These are phyloP conservation scores for Hymenotorrendiella dingleyae DNA, from an alignment of 2,329 filamentous ascomycete genomes.

Conservation along the genomic window DNA sequence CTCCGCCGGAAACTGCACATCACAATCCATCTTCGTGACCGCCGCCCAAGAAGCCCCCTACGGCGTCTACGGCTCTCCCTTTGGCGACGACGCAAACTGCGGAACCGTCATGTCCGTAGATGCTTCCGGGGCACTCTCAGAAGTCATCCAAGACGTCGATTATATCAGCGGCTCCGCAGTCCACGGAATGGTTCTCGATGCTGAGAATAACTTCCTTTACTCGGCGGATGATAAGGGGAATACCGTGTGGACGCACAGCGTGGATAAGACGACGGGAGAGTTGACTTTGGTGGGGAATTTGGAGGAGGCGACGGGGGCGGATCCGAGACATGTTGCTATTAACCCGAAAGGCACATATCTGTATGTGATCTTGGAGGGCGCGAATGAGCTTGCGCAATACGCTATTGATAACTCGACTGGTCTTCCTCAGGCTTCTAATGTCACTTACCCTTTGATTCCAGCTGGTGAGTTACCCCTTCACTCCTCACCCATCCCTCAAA, in stretches of 20 bases:
- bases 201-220: conserved; percentile 39
- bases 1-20: conserved; percentile 16
- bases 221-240: conserved; percentile 43
- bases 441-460: conserved; percentile 10
- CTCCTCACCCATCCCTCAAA: background rate
- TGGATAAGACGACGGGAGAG: conserved; percentile 13
- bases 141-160: conserved; percentile 40
- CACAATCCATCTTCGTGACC: conserved; percentile 24
- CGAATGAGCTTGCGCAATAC: conserved; percentile 37
- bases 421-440: conserved; percentile 9
- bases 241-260: conserved; percentile 33
- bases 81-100: conserved; percentile 25
- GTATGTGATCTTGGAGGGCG: conserved; percentile 43
- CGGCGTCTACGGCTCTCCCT: conserved; percentile 28
- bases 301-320: conserved; percentile 13
- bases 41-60: conserved; percentile 22
- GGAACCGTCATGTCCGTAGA: conserved; percentile 36
- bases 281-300: conserved; percentile 11
- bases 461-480: conserved; percentile 9
- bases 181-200: conserved; percentile 43
- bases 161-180: conserved; percentile 39
- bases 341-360: conserved; percentile 29
- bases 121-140: conserved; percentile 34
- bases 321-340: conserved; percentile 27
- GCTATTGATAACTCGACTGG: conserved; percentile 12